phyloP scores from a whole-genome alignment of 805 yeast genomes.

The Saccharomycopsis microspora region DNA sequence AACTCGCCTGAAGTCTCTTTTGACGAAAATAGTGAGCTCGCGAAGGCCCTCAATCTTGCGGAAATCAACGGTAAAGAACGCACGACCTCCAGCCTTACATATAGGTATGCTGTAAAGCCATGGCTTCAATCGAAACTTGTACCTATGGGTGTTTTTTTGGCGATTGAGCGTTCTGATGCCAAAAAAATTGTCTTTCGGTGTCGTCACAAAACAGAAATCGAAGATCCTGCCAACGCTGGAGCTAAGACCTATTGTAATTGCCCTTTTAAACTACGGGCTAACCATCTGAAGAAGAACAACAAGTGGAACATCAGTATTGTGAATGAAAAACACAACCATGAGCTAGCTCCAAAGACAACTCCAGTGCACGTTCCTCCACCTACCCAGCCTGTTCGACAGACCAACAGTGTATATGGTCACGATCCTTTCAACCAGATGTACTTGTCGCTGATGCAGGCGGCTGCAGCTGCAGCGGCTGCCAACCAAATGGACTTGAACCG shows the following conservation, averaged over 20 bases:
- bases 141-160: constrained; percentile 5
- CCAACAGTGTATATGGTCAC: not conserved
- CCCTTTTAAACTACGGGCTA: constrained; percentile 12
- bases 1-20: no score
- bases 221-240: not conserved
- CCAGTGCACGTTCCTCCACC: not conserved
- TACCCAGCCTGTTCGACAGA: not conserved
- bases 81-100: constrained; percentile 1
- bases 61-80: constrained; percentile 8
- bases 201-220: constrained; percentile 2
- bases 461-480: not conserved
- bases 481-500: not conserved
- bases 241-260: constrained; percentile 2
- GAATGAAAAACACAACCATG: constrained; percentile 8
- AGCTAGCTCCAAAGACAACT: not conserved
- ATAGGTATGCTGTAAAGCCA: constrained; percentile 7
- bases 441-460: not conserved
- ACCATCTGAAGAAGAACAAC: constrained; percentile 7
- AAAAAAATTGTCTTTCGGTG: constrained; percentile 25
- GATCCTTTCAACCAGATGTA: not conserved
- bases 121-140: constrained; percentile 7
- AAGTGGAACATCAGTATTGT: constrained; percentile 13
- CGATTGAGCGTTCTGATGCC: constrained; percentile 23
- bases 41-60: constrained; percentile 1
- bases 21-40: no score